Percentiles rank a stretch among this genome's conserved stretches.
Evolutionary conservation across 352 stramenopile genomes (phyloP).

Genomic region (Phytophthora nicotianae): DNA sequence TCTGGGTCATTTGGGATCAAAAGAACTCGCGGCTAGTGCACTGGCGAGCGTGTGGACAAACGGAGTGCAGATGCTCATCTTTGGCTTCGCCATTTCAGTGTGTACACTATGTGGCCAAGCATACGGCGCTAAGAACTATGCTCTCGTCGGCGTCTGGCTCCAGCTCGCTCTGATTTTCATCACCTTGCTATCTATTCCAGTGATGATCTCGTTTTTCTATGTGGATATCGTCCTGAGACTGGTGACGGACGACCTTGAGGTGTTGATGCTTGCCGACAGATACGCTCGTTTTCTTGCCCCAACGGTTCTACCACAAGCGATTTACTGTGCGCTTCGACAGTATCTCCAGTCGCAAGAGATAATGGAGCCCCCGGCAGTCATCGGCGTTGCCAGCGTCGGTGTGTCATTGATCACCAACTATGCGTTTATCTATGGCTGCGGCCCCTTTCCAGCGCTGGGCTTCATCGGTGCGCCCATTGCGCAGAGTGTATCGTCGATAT

Average conservation of each 20-base stretch:
- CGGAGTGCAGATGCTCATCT: conserved; percentile 82
- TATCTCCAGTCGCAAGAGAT: conserved; percentile 86
- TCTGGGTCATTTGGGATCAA: conserved; percentile 75
- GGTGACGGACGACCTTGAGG: conserved; percentile 67
- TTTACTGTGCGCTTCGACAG: conserved; percentile 78
- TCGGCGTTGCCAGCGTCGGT: conserved; percentile 65
- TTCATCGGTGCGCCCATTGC: conserved; percentile 84
- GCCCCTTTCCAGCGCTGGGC: conserved; percentile 55
- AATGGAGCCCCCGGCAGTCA: conserved; percentile 77
- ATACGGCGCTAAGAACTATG: conserved; percentile 79
- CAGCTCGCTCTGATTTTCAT: conserved; percentile 81
- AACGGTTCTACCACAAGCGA: conserved; percentile 68
- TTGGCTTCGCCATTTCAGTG: conserved; percentile 77
- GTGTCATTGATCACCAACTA: conserved; percentile 80
- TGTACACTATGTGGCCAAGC: conserved; percentile 82
- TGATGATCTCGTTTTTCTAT: conserved; percentile 87
- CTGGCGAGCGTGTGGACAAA: conserved; percentile 83
- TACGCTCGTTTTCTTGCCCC: conserved; percentile 68
- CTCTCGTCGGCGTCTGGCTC: conserved; percentile 81
- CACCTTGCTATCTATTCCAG: conserved; percentile 72
- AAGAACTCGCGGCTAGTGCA: conserved; percentile 73
- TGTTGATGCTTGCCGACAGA: conserved; percentile 65
- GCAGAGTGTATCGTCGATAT: conserved; percentile 74
- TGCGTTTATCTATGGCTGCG: conserved; percentile 78
- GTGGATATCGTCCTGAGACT: conserved; percentile 73